Evolutionary conservation across 495 filamentous ascomycete genomes (phyloP).

Genomic region (Neurospora tetrasperma): DNA sequence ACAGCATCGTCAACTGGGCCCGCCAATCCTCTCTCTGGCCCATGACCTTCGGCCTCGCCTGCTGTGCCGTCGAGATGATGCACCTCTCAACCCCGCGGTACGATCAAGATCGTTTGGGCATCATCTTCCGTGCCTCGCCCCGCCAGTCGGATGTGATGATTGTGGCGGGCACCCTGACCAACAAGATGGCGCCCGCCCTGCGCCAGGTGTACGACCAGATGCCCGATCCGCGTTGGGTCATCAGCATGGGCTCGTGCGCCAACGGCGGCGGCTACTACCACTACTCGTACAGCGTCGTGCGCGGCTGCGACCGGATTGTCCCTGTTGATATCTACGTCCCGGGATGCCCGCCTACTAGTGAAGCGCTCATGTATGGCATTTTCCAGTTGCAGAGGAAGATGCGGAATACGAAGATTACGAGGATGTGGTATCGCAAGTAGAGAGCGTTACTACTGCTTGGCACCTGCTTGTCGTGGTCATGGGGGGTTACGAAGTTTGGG

Average conservation of each 20-base stretch:
- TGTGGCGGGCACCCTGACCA: conserved; percentile 88
- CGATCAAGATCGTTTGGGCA: conserved; percentile 90
- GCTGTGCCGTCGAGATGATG: conserved; percentile 98
- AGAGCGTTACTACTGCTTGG: neutral
- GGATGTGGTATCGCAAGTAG: conserved; percentile 46
- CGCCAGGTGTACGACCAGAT: conserved; percentile 97
- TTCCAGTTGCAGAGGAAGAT: conserved; percentile 85
- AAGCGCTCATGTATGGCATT: conserved; percentile 83
- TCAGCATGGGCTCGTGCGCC: conserved; percentile 84
- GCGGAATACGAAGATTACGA: conserved; percentile 62
- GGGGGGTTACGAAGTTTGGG: neutral
- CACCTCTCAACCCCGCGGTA: conserved; percentile 92
- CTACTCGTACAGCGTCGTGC: conserved; percentile 80
- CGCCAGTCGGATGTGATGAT: conserved; percentile 98
- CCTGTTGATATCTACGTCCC: conserved; percentile 91
- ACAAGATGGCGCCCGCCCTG: conserved; percentile 95
- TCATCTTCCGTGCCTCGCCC: conserved; percentile 93
- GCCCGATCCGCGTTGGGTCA: conserved; percentile 90
- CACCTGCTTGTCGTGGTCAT: neutral
- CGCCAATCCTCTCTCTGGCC: conserved; percentile 91
- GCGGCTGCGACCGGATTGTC: conserved; percentile 83
- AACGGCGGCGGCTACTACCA: conserved; percentile 94
- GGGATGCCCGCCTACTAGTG: conserved; percentile 80
- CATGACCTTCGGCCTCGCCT: conserved; percentile 96
- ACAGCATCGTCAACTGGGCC: conserved; percentile 89